These are phyloP conservation scores for Linnemannia zychae DNA, from an alignment of 192 early-diverging fungal species.

Conservation along the genomic window DNA sequence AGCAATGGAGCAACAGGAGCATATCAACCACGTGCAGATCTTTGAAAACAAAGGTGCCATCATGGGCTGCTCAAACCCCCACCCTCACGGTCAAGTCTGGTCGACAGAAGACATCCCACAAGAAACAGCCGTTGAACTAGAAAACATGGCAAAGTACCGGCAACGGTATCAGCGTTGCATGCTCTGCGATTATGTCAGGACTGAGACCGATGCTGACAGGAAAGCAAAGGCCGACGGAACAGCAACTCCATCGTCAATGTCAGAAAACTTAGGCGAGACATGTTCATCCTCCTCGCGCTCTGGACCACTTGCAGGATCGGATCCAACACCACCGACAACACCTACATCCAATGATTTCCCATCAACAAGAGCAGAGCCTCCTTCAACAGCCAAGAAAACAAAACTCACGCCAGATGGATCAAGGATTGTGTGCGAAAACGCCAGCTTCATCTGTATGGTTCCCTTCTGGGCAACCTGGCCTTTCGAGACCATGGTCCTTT, in stretches of 20 bases:
- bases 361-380: not conserved
- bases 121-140: conserved; percentile 83
- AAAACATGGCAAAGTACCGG: conserved; percentile 72
- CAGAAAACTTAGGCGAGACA: too few relatives aligned
- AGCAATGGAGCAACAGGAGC: conserved; percentile 62
- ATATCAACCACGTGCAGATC: conserved; percentile 88
- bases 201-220: conserved; percentile 59
- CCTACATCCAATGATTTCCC: not conserved
- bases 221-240: conserved; percentile 7
- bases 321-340: not conserved
- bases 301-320: conserved; percentile 3
- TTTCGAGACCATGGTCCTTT: conserved; percentile 90
- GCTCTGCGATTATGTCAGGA: conserved; percentile 84
- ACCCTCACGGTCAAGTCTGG: conserved; percentile 97
- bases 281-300: not conserved
- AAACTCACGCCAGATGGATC: conserved; percentile 59
- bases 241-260: not conserved
- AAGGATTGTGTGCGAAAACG: conserved; percentile 86
- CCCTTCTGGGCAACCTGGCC: conserved; percentile 99
- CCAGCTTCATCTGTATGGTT: conserved; percentile 84
- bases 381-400: not conserved
- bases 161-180: conserved; percentile 71
- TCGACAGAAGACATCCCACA: conserved; percentile 87
- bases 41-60: conserved; percentile 98
- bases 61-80: conserved; percentile 99